Conservation (phyloP, 2,329 filamentous ascomycete species). For the Grosmannia huntii region DNA sequence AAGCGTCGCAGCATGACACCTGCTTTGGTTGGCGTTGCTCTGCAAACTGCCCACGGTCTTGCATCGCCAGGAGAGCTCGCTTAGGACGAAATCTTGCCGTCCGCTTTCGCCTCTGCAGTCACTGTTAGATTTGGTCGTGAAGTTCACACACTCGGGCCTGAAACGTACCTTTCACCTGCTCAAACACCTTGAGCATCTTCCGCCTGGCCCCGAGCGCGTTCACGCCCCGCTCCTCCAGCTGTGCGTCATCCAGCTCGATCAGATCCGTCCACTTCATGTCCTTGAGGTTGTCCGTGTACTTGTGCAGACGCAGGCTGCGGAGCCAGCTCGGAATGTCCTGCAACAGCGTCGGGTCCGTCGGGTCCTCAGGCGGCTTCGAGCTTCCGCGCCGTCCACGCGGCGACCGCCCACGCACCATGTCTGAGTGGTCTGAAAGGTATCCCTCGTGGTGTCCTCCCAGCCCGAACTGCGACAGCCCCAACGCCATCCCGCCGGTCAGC, state of each 20-base stretch:
- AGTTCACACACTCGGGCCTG: too few species aligned
- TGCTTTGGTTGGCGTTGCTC: background rate
- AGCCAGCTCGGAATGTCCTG: constrained; percentile 96
- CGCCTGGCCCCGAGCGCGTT: constrained; percentile 88
- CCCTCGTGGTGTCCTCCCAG: constrained; percentile 61
- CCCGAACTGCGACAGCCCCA: constrained; percentile 57
- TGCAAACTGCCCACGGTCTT: background rate
- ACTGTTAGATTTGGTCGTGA: background rate
- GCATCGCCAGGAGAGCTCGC: background rate
- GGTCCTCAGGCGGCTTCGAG: constrained; percentile 96
- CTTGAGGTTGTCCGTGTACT: constrained; percentile 97
- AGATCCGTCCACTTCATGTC: constrained; percentile 94
- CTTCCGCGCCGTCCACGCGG: constrained; percentile 84
- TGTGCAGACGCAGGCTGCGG: constrained; percentile 85
- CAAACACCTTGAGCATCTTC: constrained; percentile 99
- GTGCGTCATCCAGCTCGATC: constrained; percentile 83
- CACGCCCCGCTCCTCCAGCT: constrained; percentile 82
- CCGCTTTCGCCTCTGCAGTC: constrained; percentile 52
- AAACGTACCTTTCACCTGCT: constrained; percentile 65
- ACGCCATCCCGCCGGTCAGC: constrained; percentile 41
- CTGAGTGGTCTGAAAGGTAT: constrained; percentile 88
- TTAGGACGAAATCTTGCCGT: constrained; percentile 47
- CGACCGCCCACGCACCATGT: constrained; percentile 80
- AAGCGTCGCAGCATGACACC: background rate
- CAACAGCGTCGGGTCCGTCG: constrained; percentile 77